Conservation (phyloP, 2,329 filamentous ascomycete genomes). For the Sporothrix inflata region DNA sequence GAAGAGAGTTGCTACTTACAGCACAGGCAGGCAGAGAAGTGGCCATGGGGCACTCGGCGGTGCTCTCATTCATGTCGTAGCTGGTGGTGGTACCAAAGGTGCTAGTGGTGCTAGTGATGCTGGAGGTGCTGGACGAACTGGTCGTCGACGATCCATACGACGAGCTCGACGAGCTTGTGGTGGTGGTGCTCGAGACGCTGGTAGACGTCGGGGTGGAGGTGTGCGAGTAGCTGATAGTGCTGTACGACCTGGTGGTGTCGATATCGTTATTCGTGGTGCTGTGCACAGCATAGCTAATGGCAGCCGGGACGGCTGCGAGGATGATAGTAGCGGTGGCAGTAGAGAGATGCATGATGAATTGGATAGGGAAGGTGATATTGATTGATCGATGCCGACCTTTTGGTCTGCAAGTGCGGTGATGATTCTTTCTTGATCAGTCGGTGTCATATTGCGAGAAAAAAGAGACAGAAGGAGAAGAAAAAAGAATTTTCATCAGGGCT, state of each 20-base stretch:
- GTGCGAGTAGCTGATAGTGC: neutral
- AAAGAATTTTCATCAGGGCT: neutral
- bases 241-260: neutral
- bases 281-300: neutral
- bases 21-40: neutral
- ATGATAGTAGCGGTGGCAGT: neutral
- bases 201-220: neutral
- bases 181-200: neutral
- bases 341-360: neutral
- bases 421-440: neutral
- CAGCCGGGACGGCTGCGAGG: neutral
- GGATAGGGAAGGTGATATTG: too few relatives aligned
- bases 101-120: neutral
- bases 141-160: neutral
- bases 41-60: conserved; percentile 2
- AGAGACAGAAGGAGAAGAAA: neutral
- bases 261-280: neutral
- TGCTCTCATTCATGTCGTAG: conserved; percentile 9
- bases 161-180: neutral
- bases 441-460: neutral
- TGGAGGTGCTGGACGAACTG: neutral
- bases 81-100: neutral
- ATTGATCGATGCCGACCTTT: too few relatives aligned
- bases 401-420: neutral
- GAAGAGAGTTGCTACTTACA: neutral